These are phyloP conservation scores for Aspergillus saccharolyticus DNA, from an alignment of 495 filamentous ascomycete species.

Conservation along the genomic window DNA sequence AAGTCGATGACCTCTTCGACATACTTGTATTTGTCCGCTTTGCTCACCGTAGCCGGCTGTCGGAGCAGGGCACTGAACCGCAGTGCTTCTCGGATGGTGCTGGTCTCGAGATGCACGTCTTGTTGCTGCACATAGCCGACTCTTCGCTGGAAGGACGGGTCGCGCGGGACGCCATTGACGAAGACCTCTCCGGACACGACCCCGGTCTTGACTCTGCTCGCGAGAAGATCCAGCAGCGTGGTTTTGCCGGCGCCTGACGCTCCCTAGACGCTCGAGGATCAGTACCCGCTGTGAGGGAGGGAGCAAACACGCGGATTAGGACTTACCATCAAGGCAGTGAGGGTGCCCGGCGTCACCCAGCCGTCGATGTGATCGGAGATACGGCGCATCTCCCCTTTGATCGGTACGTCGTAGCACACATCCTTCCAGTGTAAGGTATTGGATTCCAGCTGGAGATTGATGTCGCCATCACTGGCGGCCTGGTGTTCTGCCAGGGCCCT, in stretches of 20 bases:
- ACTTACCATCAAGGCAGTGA: constrained; percentile 35
- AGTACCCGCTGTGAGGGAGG: constrained; percentile 60
- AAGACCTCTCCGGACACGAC: constrained; percentile 46
- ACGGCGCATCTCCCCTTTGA: constrained; percentile 3
- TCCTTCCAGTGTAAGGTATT: constrained; percentile 68
- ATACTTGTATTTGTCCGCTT: constrained; percentile 75
- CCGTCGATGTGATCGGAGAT: constrained; percentile 44
- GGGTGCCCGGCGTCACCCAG: constrained; percentile 59
- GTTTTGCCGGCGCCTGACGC: constrained; percentile 57
- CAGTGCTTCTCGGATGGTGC: constrained; percentile 77
- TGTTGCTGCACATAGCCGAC: constrained; percentile 92
- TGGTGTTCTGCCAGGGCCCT: constrained; percentile 11
- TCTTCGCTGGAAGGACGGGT: constrained; percentile 78
- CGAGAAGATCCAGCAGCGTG: constrained; percentile 43
- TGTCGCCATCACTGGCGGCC: constrained; percentile 5
- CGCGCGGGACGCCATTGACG: constrained; percentile 48
- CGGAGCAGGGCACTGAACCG: constrained; percentile 77
- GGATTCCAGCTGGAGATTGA: constrained; percentile 36
- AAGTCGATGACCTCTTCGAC: constrained; percentile 88
- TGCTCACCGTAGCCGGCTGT: constrained; percentile 64
- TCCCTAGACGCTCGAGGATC: constrained; percentile 45
- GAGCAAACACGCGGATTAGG: not conserved
- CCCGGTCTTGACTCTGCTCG: constrained; percentile 44
- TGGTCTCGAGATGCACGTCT: constrained; percentile 77
- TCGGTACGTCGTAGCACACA: constrained; percentile 47